These are phyloP conservation scores for Ceratopteris richardii DNA, from an alignment of 75 land plant genomes.

Conservation along the genomic window DNA sequence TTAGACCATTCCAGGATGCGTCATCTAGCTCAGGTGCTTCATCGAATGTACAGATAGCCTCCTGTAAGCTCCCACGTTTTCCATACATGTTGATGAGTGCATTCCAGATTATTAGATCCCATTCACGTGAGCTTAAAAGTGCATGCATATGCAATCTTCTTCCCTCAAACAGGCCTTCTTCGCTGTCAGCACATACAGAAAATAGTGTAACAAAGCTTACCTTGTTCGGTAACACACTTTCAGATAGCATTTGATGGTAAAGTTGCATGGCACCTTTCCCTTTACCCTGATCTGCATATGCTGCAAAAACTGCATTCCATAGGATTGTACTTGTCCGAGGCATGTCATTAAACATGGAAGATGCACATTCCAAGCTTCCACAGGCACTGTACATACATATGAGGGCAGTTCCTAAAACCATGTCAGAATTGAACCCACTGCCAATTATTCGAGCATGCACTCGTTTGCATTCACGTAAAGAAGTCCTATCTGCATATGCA, in stretches of 20 bases:
- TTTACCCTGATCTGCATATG: conserved; percentile 4
- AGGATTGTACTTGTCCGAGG: not conserved
- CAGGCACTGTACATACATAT: conserved; percentile 8
- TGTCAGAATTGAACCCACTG: conserved; percentile 1
- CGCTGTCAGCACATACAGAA: conserved; percentile 6
- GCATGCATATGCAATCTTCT: not conserved
- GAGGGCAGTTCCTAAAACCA: conserved; percentile 7
- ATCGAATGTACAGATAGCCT: not conserved
- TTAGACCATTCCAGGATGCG: conserved; percentile 11
- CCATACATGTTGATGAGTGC: conserved; percentile 6
- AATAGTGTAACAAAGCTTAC: conserved; percentile 7
- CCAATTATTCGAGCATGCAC: conserved; percentile 1
- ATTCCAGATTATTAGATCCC: conserved; percentile 3
- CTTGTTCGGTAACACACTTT: conserved; percentile 6
- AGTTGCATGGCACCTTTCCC: conserved; percentile 6
- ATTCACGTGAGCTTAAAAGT: not conserved
- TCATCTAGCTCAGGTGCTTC: not conserved
- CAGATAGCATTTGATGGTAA: conserved; percentile 9
- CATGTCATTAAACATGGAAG: conserved; percentile 8
- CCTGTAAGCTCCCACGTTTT: not conserved
- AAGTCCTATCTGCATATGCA: not conserved
- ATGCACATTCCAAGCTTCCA: conserved; percentile 10
- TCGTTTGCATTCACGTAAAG: conserved; percentile 5
- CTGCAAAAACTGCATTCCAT: conserved; percentile 16
- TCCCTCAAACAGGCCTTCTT: not conserved